Base-by-base conservation (phyloP, 1,139 yeast species). In the Lodderomyces oxycetoniae region DNA sequence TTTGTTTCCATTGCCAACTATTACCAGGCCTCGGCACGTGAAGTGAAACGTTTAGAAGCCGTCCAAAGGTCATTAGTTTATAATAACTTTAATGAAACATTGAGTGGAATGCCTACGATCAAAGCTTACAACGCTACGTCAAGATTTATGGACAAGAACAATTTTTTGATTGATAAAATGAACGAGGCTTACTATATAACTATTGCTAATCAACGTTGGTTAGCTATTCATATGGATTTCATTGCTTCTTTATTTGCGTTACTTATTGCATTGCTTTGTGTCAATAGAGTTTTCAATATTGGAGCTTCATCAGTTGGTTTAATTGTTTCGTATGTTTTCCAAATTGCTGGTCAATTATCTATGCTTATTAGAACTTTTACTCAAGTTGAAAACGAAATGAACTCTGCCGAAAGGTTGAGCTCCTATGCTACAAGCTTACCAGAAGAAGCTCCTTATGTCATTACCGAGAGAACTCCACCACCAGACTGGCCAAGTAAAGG, bases 1-100 rank as follows among this genome's bases (percentile, higher is more conserved):
- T 69, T 70, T 39, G 51, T 64, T 17, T 45, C 57, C 9, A 49
- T 68, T 30, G 62, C 76, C 26, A 63, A 64, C 38, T 73, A 55
- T 45, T 78, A 77, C 48, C 86, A 85, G 50, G 76, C 88, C n/a
- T 79, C 89, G 9, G 61, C 68, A 3, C 72, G 94, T 54, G 95
- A 87, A 54, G 63, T 87, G 42, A 87, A 87, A 57, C 75, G 96
- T 48, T 59, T 87, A 48, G 95, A 87, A 53, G 86, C 95, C 2
- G 57, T 71, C 22, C 76, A 80, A 49, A 69, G 95, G 50, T 85
- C 95, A 0, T 69, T 71, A 40, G 88, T 86, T 38, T 86, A 80
- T 40, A 74, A 84, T 42, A 82, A 83, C 45, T 80, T 85, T 53
- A 79, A 80, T 43, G 96, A 88, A 57, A 70, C 83, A 2, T 63